A percentile compares a stretch with the other conserved stretches of the same genome.
Conservation (phyloP, 2,329 filamentous ascomycete species). For the Harringtonia lauricola region DNA sequence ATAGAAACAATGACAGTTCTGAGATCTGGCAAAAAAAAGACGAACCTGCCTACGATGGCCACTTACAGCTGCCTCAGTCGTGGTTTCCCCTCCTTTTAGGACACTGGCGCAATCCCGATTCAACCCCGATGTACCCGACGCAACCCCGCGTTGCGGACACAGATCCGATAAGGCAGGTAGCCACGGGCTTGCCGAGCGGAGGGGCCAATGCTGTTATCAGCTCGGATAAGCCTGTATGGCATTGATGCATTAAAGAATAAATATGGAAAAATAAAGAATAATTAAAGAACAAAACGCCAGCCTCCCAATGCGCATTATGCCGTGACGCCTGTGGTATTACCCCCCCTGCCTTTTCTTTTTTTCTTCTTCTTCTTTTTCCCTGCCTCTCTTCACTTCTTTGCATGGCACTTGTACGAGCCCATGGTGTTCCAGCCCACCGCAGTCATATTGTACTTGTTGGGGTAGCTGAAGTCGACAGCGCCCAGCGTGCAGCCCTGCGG, state of each 20-base stretch:
- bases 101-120: conserved; percentile 2
- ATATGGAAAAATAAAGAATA: background rate
- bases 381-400: conserved; percentile 7
- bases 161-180: background rate
- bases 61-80: background rate
- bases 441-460: conserved; percentile 35
- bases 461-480: conserved; percentile 30
- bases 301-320: too few relatives aligned
- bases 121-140: conserved; percentile 4
- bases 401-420: conserved; percentile 24
- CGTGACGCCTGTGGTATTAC: too few relatives aligned
- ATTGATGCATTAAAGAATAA: too few relatives aligned
- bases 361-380: background rate
- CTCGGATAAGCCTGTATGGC: too few relatives aligned
- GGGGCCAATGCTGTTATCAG: too few relatives aligned
- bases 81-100: background rate
- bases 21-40: too few relatives aligned
- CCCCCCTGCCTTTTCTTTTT: too few relatives aligned
- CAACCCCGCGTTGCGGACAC: conserved; percentile 4
- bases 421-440: conserved; percentile 33
- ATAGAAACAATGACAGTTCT: too few relatives aligned
- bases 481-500: conserved; percentile 43
- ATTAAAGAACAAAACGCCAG: background rate
- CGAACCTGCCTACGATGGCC: too few relatives aligned
- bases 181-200: too few relatives aligned